Base-by-base conservation (phyloP, 2,329 filamentous ascomycete genomes). In the Pseudocercospora crystallina region DNA sequence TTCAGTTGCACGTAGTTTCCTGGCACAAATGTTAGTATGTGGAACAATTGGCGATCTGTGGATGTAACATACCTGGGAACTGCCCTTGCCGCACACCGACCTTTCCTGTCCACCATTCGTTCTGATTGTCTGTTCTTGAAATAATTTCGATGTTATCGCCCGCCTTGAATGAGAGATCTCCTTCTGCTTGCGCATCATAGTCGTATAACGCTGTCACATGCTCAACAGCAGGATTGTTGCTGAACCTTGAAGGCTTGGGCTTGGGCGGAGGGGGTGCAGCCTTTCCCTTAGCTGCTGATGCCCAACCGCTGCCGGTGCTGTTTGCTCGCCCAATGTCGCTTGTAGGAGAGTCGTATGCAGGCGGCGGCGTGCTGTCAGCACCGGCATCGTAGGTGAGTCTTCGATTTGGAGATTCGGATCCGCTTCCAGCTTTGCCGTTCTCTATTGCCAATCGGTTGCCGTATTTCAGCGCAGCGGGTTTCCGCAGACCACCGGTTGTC, bases 91-190 rank as follows among this genome's bases (percentile, higher is more conserved):
- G 86, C 42, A 87, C 90, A 52, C 86, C 79, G 47, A 95, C 68
- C 67, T 83, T 88, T 33, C 94, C 94, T 8, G 80, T 85, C 94
- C 94, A 99, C 94, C 94, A 99, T 71, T 99, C 94, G 62, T 99
- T 97, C 44, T 89, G 85, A 64, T 96, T 96, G 41, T 61, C 59
- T 34, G 65, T 95, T 60, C 89, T 81, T 53, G 79, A 80, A 2
- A 94, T 70, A 61, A 99, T 91, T 70, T 97, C 91, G 64, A 99
- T 97, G 4, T 87, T 75, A 56, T 99, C 94, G 5, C 92, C 91
- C 0, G 89, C 84, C 13, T 80, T 81, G 74, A 99, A 99, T 64
- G 89, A 95, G 56, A 99, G 75, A 68, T 99, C 94, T 2, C 91
- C 91, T 58, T 95, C 90, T 1, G 92, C 91, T 69, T 97, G 91